Evolutionary conservation across 495 filamentous ascomycete species (phyloP).

Genomic region (Pyrenopolyporus hunteri): DNA sequence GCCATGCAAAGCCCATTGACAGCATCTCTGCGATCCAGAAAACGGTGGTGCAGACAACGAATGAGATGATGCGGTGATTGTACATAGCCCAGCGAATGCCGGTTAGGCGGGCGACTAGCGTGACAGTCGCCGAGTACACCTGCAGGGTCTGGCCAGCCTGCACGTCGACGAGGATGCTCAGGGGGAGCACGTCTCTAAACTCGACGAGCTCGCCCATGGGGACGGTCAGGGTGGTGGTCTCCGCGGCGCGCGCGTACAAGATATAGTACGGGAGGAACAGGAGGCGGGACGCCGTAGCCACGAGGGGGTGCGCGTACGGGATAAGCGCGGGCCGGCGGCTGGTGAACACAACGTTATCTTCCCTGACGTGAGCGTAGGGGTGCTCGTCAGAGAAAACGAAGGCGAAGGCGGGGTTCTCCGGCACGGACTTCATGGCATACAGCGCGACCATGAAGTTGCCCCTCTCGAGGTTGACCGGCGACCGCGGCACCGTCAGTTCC

Average conservation of each 20-base stretch:
- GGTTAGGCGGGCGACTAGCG: conserved; percentile 71
- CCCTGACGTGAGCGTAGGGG: conserved; percentile 30
- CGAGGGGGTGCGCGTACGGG: conserved; percentile 49
- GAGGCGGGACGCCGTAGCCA: conserved; percentile 46
- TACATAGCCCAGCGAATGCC: conserved; percentile 90
- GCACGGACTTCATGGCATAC: conserved; percentile 47
- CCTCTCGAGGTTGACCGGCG: conserved; percentile 60
- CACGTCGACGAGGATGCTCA: conserved; percentile 66
- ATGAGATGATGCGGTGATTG: conserved; percentile 70
- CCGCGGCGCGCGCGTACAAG: conserved; percentile 46
- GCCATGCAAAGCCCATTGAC: conserved; percentile 65
- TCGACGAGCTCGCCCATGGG: conserved; percentile 72
- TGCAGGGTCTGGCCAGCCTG: conserved; percentile 70
- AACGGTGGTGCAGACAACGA: conserved; percentile 65
- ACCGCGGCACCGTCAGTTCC: conserved; percentile 64
- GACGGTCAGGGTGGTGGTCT: conserved; percentile 63
- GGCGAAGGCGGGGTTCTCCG: conserved; percentile 36
- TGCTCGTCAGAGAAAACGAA: conserved; percentile 6
- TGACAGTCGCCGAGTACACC: conserved; percentile 72
- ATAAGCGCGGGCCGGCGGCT: conserved; percentile 49
- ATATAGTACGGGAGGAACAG: conserved; percentile 53
- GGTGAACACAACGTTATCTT: conserved; percentile 42
- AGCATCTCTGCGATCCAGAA: conserved; percentile 80
- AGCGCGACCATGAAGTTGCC: conserved; percentile 97
- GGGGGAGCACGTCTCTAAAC: conserved; percentile 67